Percentiles rank a stretch among this genome's conserved stretches.
phyloP scores from a whole-genome alignment of 257 asterid species.

The Plantago major region DNA sequence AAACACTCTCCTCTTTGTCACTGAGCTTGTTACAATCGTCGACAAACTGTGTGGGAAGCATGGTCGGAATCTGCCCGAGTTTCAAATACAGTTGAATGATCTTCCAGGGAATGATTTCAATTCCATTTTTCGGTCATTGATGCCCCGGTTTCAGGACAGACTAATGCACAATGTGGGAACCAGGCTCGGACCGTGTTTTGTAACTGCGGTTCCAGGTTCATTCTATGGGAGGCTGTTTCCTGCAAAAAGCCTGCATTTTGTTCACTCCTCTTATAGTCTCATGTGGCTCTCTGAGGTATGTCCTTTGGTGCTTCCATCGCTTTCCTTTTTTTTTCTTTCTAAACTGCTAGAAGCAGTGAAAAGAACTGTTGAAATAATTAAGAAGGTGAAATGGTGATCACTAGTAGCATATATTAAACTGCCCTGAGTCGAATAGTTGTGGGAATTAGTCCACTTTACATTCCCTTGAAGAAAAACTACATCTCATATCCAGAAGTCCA shows the following conservation, averaged over 20 bases:
- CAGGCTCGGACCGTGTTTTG: conserved; percentile 29
- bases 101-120: conserved; percentile 72
- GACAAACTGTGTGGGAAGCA: conserved; percentile 18
- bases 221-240: conserved; percentile 65
- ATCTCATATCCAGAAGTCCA: too few species aligned
- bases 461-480: too few species aligned
- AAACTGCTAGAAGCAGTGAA: too few species aligned
- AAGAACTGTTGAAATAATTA: too few species aligned
- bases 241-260: conserved; percentile 42
- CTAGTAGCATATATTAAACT: too few species aligned
- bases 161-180: conserved; percentile 22
- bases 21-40: conserved; percentile 26
- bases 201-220: conserved; percentile 53
- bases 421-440: too few species aligned
- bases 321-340: too few species aligned
- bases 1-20: conserved; percentile 35
- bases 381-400: too few species aligned
- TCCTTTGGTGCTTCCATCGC: background rate
- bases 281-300: conserved; percentile 59
- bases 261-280: conserved; percentile 67
- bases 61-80: conserved; percentile 34
- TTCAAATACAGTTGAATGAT: conserved; percentile 48
- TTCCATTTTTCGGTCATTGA: conserved; percentile 33
- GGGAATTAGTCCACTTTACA: too few species aligned
- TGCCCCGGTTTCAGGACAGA: conserved; percentile 29